Evolutionary conservation across 108 stramenopile species (phyloP), one percentile per base, ranked within the genome.

Genomic region (Skeletonema grethae): DNA sequence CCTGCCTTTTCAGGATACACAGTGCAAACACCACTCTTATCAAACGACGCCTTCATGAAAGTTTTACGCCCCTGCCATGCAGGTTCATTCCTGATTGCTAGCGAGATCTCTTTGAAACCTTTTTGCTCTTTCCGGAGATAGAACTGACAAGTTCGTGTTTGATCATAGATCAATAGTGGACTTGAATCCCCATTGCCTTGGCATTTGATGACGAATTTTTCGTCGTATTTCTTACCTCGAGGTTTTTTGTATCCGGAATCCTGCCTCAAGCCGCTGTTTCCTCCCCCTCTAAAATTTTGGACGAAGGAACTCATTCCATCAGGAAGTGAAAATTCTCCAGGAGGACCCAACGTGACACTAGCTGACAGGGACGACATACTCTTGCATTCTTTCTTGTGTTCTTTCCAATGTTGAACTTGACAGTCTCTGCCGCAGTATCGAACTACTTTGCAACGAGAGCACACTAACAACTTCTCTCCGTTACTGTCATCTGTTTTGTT

Each of bases 31-130:
- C 80, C 80, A 11, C 25, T 61, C 11, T 32, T 46, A 60, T 81
- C 75, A 71, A 81, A 81, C 6, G 69, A 58, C 16, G 80, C 80
- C 41, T 76, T 76, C 58, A 81, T 61, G 55, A 70, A 81, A 25
- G 69, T 70, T 22, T 81, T 81, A 31, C 60, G 73, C 2, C 80
- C 80, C 22, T 69, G 63, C 25, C 50, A 74, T 3, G 79, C 73
- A 11, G 24, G 31, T 24, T 80, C 73, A 1, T 65, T 55, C 13
- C 29, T 15, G 15, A 75, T 66, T 1, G 34, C 50, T 43, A 41
- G 15, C 4, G 50, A 46, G 11, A 79, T 22, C 34, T 73, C 58
- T 7, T 20, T 31, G 30, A 73, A 73, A 4, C 77, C 77, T 8
- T 38, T 72, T 16, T 64, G 20, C 6, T 32, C 57, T 16, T 64